These are phyloP conservation scores for Phytophthora hibernalis DNA, from an alignment of 352 stramenopile species.

Conservation along the genomic window DNA sequence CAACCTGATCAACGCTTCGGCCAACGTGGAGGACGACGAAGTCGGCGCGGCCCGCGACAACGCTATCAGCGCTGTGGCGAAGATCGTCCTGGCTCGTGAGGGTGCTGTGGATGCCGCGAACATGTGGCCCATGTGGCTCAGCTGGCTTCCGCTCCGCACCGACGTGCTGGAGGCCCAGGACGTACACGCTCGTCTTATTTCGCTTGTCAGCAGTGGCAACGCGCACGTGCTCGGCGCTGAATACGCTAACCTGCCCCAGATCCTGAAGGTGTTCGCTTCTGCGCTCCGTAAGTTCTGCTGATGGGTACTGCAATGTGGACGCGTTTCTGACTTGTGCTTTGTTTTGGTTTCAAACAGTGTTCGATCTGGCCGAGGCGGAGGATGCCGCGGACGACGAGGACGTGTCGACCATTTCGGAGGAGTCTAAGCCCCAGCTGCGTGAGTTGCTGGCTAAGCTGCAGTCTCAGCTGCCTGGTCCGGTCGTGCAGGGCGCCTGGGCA, in stretches of 20 bases:
- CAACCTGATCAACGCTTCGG: slow-evolving; percentile 61
- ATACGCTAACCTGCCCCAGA: slow-evolving; percentile 65
- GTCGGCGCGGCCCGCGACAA: slow-evolving; percentile 81
- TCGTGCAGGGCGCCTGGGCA: slow-evolving; percentile 75
- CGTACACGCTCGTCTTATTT: slow-evolving; percentile 76
- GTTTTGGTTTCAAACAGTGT: slow-evolving; percentile 46
- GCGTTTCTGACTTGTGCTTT: slow-evolving; percentile 32
- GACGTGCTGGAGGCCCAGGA: slow-evolving; percentile 83
- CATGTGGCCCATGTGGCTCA: slow-evolving; percentile 80
- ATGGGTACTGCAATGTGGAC: not conserved
- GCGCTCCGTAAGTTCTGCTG: slow-evolving; percentile 67
- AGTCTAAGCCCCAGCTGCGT: slow-evolving; percentile 63
- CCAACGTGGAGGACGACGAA: slow-evolving; percentile 64
- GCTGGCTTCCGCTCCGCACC: slow-evolving; percentile 81
- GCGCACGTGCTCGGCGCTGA: slow-evolving; percentile 69
- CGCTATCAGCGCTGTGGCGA: slow-evolving; percentile 81
- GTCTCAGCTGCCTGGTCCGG: slow-evolving; percentile 59
- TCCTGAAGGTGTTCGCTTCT: slow-evolving; percentile 82
- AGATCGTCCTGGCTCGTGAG: slow-evolving; percentile 76
- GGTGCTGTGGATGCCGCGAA: slow-evolving; percentile 60
- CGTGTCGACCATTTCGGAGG: slow-evolving; percentile 73
- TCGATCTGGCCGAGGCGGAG: slow-evolving; percentile 63
- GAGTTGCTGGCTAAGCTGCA: slow-evolving; percentile 72
- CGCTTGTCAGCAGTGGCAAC: slow-evolving; percentile 66
- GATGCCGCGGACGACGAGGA: slow-evolving; percentile 74